Evolutionary conservation across 2,329 filamentous ascomycete species (phyloP).

Genomic region (Scedosporium boydii): DNA sequence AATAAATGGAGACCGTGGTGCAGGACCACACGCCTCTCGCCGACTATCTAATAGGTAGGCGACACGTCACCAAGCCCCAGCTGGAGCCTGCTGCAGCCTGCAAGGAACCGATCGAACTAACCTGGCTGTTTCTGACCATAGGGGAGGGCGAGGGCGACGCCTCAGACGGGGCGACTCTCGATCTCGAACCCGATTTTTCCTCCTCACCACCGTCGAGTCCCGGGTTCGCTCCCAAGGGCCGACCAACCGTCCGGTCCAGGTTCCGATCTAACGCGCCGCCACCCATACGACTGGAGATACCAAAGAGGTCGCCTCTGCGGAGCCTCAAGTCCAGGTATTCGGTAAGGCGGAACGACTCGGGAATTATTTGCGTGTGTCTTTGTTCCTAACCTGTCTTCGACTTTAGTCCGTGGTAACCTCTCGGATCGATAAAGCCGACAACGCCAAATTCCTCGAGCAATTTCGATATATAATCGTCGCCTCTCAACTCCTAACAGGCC

Average conservation of each 20-base stretch:
- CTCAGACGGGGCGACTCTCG: conserved; percentile 36
- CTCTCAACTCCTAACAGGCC: conserved; percentile 74
- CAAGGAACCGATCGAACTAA: conserved; percentile 13
- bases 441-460: conserved; percentile 77
- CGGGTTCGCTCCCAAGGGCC: conserved; percentile 47
- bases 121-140: conserved; percentile 14
- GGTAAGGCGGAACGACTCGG: conserved; percentile 26
- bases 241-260: conserved; percentile 42
- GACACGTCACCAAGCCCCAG: not conserved
- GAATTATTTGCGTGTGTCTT: conserved; percentile 11
- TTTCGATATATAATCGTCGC: conserved; percentile 91
- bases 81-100: not conserved
- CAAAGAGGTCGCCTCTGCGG: conserved; percentile 27
- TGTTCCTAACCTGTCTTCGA: not conserved
- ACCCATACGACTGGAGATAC: conserved; percentile 32
- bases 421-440: conserved; percentile 66
- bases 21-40: conserved; percentile 82
- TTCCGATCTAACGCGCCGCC: conserved; percentile 40
- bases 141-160: conserved; percentile 41
- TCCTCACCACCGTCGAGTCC: conserved; percentile 39
- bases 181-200: conserved; percentile 26
- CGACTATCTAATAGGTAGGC: conserved; percentile 76
- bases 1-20: conserved; percentile 73
- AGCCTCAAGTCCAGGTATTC: conserved; percentile 41
- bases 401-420: conserved; percentile 59